Evolutionary conservation across 2,329 filamentous ascomycete genomes (phyloP).

Genomic region (Aspergillus carbonarius): DNA sequence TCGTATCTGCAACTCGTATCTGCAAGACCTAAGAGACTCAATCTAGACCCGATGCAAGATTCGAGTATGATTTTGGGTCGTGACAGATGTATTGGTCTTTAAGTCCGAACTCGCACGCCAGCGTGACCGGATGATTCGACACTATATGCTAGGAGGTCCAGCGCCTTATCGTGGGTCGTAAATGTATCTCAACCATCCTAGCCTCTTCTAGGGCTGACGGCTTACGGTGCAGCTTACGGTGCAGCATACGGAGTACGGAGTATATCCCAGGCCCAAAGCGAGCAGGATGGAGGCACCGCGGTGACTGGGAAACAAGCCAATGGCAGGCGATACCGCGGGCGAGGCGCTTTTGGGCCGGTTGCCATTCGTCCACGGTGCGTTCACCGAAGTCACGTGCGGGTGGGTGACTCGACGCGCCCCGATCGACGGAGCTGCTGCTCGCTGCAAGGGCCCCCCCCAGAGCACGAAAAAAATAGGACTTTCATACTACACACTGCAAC

Average conservation of each 20-base stretch:
- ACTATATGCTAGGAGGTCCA: neutral
- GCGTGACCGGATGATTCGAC: neutral
- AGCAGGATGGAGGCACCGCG: neutral
- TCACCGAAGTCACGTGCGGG: constrained; percentile 32
- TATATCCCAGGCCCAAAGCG: neutral
- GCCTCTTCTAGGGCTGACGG: neutral
- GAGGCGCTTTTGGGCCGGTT: neutral
- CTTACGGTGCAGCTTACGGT: neutral
- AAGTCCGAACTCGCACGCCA: too few relatives aligned
- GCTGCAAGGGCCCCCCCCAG: too few relatives aligned
- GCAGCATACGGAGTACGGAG: neutral
- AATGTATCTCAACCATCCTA: neutral
- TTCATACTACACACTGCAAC: too few relatives aligned
- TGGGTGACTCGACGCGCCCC: neutral
- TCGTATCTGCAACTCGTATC: neutral
- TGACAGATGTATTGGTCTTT: too few relatives aligned
- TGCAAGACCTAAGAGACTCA: neutral
- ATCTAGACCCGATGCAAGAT: neutral
- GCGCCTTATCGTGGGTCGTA: neutral
- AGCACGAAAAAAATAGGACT: too few relatives aligned
- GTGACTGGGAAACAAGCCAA: neutral
- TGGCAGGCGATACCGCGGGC: neutral
- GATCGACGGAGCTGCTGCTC: too few relatives aligned
- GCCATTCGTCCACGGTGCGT: neutral
- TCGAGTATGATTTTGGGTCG: neutral